Percentiles rank a stretch among this genome's conserved stretches.
Conservation (phyloP, 2,329 filamentous ascomycete species). For the Xylaria sp. region DNA sequence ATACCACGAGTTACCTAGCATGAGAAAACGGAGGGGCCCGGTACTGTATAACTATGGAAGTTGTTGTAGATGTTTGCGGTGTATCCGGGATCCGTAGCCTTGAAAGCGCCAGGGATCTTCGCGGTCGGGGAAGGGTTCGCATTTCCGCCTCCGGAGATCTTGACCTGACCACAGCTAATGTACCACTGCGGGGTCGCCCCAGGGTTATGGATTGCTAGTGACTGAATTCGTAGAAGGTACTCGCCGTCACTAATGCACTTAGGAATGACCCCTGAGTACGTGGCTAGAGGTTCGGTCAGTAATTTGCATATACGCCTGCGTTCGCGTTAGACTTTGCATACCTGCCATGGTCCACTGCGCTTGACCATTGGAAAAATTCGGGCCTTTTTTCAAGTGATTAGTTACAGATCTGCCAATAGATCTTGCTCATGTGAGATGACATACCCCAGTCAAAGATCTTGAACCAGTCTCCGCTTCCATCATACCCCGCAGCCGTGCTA, state of each 20-base stretch:
- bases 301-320: neutral
- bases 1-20: slow-evolving; percentile 36
- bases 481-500: slow-evolving; percentile 51
- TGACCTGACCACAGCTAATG: slow-evolving; percentile 59
- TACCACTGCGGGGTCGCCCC: slow-evolving; percentile 61
- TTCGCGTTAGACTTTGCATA: slow-evolving; percentile 32
- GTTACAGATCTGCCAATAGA: neutral
- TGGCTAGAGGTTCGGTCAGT: slow-evolving; percentile 37
- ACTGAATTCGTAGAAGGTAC: slow-evolving; percentile 69
- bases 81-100: slow-evolving; percentile 57
- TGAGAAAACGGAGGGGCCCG: slow-evolving; percentile 44
- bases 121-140: slow-evolving; percentile 50
- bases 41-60: slow-evolving; percentile 47
- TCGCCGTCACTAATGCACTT: slow-evolving; percentile 64
- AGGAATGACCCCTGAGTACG: slow-evolving; percentile 60
- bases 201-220: slow-evolving; percentile 69
- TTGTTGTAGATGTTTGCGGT: slow-evolving; percentile 49
- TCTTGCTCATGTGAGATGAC: neutral
- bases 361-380: slow-evolving; percentile 50
- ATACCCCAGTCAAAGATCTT: slow-evolving; percentile 55
- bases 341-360: slow-evolving; percentile 51
- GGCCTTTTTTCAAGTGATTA: slow-evolving; percentile 40
- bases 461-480: slow-evolving; percentile 56
- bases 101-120: slow-evolving; percentile 57
- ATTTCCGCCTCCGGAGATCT: slow-evolving; percentile 56